Conservation (phyloP, 2,329 filamentous ascomycete genomes). For the Orbilia oligospora region DNA sequence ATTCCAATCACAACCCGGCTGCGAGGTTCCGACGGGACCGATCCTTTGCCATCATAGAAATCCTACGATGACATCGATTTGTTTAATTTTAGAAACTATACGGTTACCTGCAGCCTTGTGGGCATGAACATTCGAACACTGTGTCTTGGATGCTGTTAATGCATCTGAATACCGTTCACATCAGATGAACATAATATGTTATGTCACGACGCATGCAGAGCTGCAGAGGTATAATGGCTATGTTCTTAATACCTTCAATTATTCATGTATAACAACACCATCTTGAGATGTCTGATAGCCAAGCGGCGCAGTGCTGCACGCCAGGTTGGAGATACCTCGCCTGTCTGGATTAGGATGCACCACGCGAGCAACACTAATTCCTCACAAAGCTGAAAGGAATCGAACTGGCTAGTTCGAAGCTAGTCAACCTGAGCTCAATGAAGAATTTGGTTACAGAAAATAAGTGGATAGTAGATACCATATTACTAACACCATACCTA, state of each 20-base stretch:
- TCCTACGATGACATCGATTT: slow-evolving; percentile 26
- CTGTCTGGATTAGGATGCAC: slow-evolving; percentile 21
- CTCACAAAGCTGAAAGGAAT: not conserved
- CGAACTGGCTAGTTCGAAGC: not conserved
- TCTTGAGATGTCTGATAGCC: slow-evolving; percentile 18
- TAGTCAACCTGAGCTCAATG: not conserved
- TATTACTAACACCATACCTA: no score
- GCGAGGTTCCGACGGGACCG: slow-evolving; percentile 13
- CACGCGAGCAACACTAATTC: slow-evolving; percentile 27
- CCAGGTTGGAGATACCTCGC: slow-evolving; percentile 28
- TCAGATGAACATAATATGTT: slow-evolving; percentile 5
- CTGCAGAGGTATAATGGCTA: slow-evolving; percentile 36
- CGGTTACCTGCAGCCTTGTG: slow-evolving; percentile 54
- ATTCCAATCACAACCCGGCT: slow-evolving; percentile 7
- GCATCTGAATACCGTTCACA: slow-evolving; percentile 32
- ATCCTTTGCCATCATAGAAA: slow-evolving; percentile 6
- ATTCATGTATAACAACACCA: slow-evolving; percentile 1
- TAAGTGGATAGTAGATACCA: no score
- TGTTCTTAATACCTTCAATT: slow-evolving; percentile 4
- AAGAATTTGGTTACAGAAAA: no score
- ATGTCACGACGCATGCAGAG: no score
- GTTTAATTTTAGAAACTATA: slow-evolving; percentile 51
- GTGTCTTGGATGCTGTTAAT: slow-evolving; percentile 37
- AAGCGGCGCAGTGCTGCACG: slow-evolving; percentile 22
- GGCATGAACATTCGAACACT: slow-evolving; percentile 23